Percentiles rank a stretch among this genome's conserved stretches.
phyloP scores from a whole-genome alignment of 148 eudicot species.

The Fagopyrum esculentum region DNA sequence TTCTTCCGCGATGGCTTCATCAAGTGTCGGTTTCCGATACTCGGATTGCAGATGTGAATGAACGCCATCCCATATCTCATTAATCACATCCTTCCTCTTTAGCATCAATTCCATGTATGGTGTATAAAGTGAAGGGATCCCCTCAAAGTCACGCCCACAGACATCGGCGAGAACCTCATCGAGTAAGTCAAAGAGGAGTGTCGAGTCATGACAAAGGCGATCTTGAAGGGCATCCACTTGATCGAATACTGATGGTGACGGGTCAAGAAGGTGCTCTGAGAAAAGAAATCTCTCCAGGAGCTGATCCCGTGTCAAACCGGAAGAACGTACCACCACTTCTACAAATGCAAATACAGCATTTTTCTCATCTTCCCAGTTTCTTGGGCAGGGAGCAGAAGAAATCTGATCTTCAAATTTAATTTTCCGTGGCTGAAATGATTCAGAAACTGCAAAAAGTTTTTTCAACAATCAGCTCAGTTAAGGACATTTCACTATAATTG shows the following conservation, averaged over 20 bases:
- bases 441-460: slow-evolving; percentile 33
- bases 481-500: slow-evolving; percentile 15
- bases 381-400: slow-evolving; percentile 17
- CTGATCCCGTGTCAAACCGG: slow-evolving; percentile 78
- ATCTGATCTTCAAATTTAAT: slow-evolving; percentile 53
- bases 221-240: slow-evolving; percentile 77
- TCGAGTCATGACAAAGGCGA: slow-evolving; percentile 59
- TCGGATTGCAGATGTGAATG: slow-evolving; percentile 40
- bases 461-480: slow-evolving; percentile 8
- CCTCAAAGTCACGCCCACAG: slow-evolving; percentile 49
- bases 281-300: slow-evolving; percentile 56
- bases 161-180: slow-evolving; percentile 61
- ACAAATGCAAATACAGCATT: slow-evolving; percentile 74
- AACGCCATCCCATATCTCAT: slow-evolving; percentile 68
- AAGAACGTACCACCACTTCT: slow-evolving; percentile 64
- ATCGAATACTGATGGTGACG: slow-evolving; percentile 59
- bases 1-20: slow-evolving; percentile 51
- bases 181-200: slow-evolving; percentile 77
- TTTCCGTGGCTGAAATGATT: slow-evolving; percentile 46
- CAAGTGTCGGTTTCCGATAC: slow-evolving; percentile 38
- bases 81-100: slow-evolving; percentile 50
- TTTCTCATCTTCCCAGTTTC: slow-evolving; percentile 26
- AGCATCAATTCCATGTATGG: slow-evolving; percentile 29
- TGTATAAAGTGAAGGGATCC: slow-evolving; percentile 33
- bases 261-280: slow-evolving; percentile 53